phyloP scores from a whole-genome alignment of 176 grass and related monocot species.

The Ensete ventricosum region DNA sequence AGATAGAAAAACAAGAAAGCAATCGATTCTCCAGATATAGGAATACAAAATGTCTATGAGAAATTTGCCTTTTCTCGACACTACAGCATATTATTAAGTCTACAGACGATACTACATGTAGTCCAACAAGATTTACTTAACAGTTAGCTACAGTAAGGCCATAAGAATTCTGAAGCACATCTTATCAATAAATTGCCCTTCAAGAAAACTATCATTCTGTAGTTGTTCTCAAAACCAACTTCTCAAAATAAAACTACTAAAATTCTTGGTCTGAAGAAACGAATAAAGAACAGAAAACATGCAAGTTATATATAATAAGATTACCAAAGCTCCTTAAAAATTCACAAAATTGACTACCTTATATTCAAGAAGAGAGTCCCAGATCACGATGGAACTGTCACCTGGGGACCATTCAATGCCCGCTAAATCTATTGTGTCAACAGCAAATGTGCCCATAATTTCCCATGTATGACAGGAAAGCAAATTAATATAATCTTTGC shows the following conservation, averaged over 20 bases:
- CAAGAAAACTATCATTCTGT: too few relatives aligned
- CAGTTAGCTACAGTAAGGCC: not conserved
- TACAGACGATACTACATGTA: not conserved
- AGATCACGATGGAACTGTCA: conserved; percentile 81
- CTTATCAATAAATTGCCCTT: not conserved
- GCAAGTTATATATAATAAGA: too few relatives aligned
- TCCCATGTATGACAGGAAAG: conserved; percentile 91
- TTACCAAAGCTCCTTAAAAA: not conserved
- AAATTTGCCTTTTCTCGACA: too few relatives aligned
- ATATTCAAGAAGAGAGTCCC: conserved; percentile 97
- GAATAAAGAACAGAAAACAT: too few relatives aligned
- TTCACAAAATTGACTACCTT: conserved; percentile 39
- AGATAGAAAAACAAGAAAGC: too few relatives aligned
- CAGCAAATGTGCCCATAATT: conserved; percentile 75
- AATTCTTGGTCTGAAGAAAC: too few relatives aligned
- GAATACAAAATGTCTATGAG: too few relatives aligned
- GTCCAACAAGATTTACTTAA: not conserved
- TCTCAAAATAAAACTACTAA: too few relatives aligned
- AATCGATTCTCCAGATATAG: too few relatives aligned
- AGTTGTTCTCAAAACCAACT: too few relatives aligned
- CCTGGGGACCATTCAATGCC: conserved; percentile 87
- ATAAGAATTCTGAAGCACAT: not conserved
- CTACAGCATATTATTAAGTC: not conserved
- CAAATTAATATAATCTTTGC: conserved; percentile 92
- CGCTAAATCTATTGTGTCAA: conserved; percentile 78